phyloP scores from a whole-genome alignment of 352 stramenopile genomes.

The Globisporangium abappressorium region DNA sequence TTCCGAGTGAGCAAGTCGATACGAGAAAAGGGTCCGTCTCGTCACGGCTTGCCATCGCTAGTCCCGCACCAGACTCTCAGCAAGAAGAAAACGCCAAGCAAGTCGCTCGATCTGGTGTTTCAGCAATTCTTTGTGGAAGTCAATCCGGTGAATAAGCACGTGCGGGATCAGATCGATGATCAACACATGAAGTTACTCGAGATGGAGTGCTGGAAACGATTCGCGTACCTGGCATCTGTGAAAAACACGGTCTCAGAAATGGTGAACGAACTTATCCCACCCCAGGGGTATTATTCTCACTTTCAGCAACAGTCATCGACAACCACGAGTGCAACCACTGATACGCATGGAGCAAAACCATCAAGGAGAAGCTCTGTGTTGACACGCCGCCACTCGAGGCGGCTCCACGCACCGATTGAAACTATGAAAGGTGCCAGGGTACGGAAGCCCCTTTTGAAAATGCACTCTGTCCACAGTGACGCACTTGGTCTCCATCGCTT shows the following conservation, averaged over 20 bases:
- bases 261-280: constrained; percentile 32
- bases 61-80: neutral
- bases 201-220: constrained; percentile 51
- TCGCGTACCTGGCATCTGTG: constrained; percentile 34
- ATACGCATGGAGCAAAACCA: neutral
- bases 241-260: constrained; percentile 28
- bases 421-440: neutral
- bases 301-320: neutral
- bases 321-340: neutral
- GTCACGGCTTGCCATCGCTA: constrained; percentile 1
- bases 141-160: constrained; percentile 59
- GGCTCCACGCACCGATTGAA: constrained; percentile 10
- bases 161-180: constrained; percentile 39
- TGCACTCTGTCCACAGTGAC: constrained; percentile 19
- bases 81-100: constrained; percentile 22
- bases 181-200: constrained; percentile 38
- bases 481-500: neutral
- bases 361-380: constrained; percentile 9
- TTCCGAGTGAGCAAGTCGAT: neutral
- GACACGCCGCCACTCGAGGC: constrained; percentile 18
- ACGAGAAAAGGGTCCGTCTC: neutral
- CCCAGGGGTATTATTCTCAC: neutral
- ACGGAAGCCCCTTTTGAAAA: neutral
- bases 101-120: constrained; percentile 26
- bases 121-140: constrained; percentile 49